Percentiles rank a stretch among this genome's conserved stretches.
These are phyloP conservation scores for Stellera chamaejasme DNA, from an alignment of 345 rosid genomes.

Conservation along the genomic window DNA sequence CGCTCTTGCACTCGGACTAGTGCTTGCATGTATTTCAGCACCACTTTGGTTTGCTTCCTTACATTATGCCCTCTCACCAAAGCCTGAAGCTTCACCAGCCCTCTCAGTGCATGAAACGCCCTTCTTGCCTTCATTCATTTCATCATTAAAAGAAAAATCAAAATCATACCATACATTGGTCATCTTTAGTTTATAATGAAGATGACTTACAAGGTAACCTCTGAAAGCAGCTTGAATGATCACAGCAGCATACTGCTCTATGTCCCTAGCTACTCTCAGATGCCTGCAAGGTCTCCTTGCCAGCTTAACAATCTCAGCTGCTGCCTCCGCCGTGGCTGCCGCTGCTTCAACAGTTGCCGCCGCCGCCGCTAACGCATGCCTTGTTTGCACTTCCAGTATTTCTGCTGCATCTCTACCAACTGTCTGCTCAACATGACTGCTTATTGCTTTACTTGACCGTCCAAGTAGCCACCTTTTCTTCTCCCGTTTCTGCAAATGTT, in stretches of 20 bases:
- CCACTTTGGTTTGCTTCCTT: constrained; percentile 62
- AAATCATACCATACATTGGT: neutral
- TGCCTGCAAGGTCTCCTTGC: constrained; percentile 34
- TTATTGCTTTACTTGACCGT: constrained; percentile 30
- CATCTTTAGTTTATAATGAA: neutral
- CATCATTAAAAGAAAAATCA: neutral
- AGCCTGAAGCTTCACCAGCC: constrained; percentile 90
- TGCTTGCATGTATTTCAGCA: constrained; percentile 74
- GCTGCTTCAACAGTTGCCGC: constrained; percentile 56
- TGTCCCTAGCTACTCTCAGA: constrained; percentile 14
- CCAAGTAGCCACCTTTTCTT: constrained; percentile 74
- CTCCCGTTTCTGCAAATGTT: constrained; percentile 48
- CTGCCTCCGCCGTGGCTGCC: constrained; percentile 52
- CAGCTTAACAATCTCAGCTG: constrained; percentile 52
- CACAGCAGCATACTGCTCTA: constrained; percentile 65
- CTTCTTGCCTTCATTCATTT: constrained; percentile 50
- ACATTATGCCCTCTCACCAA: constrained; percentile 89
- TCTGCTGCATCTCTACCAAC: constrained; percentile 10
- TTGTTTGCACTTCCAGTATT: constrained; percentile 21
- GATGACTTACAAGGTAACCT: constrained; percentile 67
- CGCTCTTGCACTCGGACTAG: constrained; percentile 71
- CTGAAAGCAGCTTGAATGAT: constrained; percentile 78
- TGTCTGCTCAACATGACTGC: constrained; percentile 19
- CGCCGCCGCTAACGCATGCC: constrained; percentile 54
- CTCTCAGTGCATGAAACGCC: constrained; percentile 79